A percentile compares a stretch with the other conserved stretches of the same genome.
Evolutionary conservation across 495 filamentous ascomycete species (phyloP).

Genomic region (Penicillium manginii): DNA sequence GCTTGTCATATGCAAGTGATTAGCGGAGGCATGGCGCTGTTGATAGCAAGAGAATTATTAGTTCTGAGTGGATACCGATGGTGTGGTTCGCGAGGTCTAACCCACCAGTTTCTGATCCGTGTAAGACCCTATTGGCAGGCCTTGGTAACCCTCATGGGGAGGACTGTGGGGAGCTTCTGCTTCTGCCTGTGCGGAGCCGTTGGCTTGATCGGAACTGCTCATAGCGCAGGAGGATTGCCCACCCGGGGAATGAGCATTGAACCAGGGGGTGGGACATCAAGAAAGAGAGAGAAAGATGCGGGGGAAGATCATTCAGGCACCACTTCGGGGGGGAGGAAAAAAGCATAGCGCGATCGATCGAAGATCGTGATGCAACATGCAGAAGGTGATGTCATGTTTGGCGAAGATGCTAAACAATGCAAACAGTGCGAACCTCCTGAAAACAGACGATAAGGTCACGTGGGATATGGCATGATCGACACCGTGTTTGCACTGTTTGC

Average conservation of each 20-base stretch:
- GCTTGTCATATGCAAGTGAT: constrained; percentile 65
- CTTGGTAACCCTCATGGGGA: constrained; percentile 35
- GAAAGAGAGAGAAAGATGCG: constrained; percentile 8
- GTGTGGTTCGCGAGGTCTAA: constrained; percentile 7
- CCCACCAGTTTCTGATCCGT: constrained; percentile 60
- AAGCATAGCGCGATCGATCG: constrained; percentile 20
- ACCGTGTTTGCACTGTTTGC: constrained; percentile 22
- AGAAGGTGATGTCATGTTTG: constrained; percentile 36
- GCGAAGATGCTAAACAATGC: constrained; percentile 9
- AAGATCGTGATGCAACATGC: constrained; percentile 20
- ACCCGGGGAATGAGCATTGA: background rate
- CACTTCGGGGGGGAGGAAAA: background rate
- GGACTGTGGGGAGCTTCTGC: constrained; percentile 22
- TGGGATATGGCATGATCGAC: background rate
- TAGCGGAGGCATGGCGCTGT: constrained; percentile 64
- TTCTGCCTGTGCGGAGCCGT: constrained; percentile 24
- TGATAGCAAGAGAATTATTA: constrained; percentile 7
- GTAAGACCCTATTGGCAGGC: constrained; percentile 50
- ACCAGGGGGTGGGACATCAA: constrained; percentile 9
- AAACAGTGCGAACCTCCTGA: constrained; percentile 7
- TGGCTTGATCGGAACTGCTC: constrained; percentile 28
- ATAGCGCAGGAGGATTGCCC: constrained; percentile 30
- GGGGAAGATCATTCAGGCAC: constrained; percentile 15
- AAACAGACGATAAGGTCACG: background rate
- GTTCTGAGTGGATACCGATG: constrained; percentile 3